Evolutionary conservation across 768 basidiomycete genomes (phyloP).

Genomic region (Boletus subcaerulescens): DNA sequence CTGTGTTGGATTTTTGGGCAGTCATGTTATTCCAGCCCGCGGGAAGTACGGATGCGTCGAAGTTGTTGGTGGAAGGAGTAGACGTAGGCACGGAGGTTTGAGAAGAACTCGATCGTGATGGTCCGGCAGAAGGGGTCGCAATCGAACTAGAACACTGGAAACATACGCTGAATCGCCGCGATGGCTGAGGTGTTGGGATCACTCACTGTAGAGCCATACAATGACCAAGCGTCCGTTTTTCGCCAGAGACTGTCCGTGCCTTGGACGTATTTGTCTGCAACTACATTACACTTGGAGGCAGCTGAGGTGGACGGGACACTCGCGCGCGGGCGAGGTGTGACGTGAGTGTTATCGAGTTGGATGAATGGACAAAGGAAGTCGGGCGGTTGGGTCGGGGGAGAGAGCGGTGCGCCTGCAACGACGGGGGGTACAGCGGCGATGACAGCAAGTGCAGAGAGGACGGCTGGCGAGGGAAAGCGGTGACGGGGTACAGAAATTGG

Average conservation of each 20-base stretch:
- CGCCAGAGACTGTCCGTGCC: constrained; percentile 59
- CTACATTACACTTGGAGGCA: constrained; percentile 1
- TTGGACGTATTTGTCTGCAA: constrained; percentile 56
- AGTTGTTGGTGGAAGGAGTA: constrained; percentile 17
- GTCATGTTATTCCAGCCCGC: constrained; percentile 46
- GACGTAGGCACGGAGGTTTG: constrained; percentile 11
- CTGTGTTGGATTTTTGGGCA: constrained; percentile 21
- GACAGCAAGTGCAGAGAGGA: constrained; percentile 57
- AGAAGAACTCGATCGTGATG: constrained; percentile 1
- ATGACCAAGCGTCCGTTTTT: constrained; percentile 50
- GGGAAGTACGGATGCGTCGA: constrained; percentile 40
- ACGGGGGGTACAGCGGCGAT: constrained; percentile 47
- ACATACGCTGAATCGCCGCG: neutral
- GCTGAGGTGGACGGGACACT: neutral
- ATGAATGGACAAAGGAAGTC: constrained; percentile 60
- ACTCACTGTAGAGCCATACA: constrained; percentile 71
- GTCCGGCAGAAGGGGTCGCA: constrained; percentile 1
- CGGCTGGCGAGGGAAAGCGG: constrained; percentile 43
- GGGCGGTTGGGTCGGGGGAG: constrained; percentile 39
- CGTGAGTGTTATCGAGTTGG: constrained; percentile 15
- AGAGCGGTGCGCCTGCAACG: constrained; percentile 46
- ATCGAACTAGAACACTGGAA: constrained; percentile 18
- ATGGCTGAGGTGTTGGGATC: neutral
- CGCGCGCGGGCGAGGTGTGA: neutral
- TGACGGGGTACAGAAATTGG: neutral